Conservation (phyloP, 1,139 yeast species). For the Lodderomyces parapsilosis region DNA sequence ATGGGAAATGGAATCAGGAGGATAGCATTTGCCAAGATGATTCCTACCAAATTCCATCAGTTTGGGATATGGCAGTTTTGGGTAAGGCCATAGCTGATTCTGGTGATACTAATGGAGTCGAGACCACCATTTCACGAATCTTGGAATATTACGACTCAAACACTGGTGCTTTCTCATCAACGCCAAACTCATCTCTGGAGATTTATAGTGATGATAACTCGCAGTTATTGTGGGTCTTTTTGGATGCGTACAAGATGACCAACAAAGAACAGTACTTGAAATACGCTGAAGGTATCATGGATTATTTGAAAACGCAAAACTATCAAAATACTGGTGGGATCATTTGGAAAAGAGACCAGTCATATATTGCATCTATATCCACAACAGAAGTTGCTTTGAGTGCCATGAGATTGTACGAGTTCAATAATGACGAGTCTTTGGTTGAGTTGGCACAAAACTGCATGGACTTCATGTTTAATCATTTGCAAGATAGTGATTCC, state of each 20-base stretch:
- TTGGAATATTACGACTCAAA: constrained; percentile 19
- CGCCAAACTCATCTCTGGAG: constrained; percentile 28
- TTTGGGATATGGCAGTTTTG: constrained; percentile 29
- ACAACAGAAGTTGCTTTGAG: constrained; percentile 36
- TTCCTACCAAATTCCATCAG: background rate
- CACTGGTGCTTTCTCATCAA: constrained; percentile 31
- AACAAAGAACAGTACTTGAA: constrained; percentile 14
- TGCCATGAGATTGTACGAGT: constrained; percentile 26
- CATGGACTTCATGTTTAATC: constrained; percentile 24
- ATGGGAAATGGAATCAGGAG: constrained; percentile 21
- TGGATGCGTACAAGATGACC: constrained; percentile 24
- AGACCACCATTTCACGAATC: constrained; percentile 16
- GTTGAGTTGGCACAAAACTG: constrained; percentile 23
- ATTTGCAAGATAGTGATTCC: constrained; percentile 28
- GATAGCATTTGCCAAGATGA: constrained; percentile 5
- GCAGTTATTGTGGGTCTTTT: constrained; percentile 33
- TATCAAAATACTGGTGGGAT: constrained; percentile 27
- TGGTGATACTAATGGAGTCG: constrained; percentile 14
- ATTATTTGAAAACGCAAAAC: constrained; percentile 18
- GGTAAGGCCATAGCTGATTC: constrained; percentile 23
- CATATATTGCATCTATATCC: constrained; percentile 36
- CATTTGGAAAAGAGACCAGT: constrained; percentile 26
- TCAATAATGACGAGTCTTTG: constrained; percentile 17
- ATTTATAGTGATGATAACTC: constrained; percentile 38
- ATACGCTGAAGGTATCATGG: constrained; percentile 17